Base-by-base conservation (phyloP, 768 basidiomycete species). In the Cyclocybe cylindracea region DNA sequence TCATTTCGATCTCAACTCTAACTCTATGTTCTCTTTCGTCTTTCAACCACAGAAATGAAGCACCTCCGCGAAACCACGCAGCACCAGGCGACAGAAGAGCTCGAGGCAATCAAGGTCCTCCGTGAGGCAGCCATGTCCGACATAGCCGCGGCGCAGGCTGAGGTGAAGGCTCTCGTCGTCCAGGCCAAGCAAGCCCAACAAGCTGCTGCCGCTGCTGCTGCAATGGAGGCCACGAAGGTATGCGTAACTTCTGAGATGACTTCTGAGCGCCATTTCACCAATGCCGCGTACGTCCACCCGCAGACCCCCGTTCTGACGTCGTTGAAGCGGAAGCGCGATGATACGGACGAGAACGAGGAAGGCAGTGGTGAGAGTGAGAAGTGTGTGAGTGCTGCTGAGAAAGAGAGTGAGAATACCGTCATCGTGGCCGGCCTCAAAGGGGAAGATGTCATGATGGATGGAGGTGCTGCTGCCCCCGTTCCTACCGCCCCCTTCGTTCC, bases 261-360 rank as follows among this genome's bases (percentile, higher is more conserved):
- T 39, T 7, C 51, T 50, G 47, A 53, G 51, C 54, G 40, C 53
- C 39, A 49, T 51, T 57, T 55, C 58, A 58, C 54, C 60, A 42
- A 42, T 54, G 39, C 50, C 58, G 40, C 41, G 37, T 40, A 59
- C 62, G 58, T 61, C 60, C 42, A 53, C 56, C 62, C 61, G 64
- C 64, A 70, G 58, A 61, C 62, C 55, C 61, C 68, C 54, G 62
- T 67, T 60, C 66, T 58, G 39, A 66, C 66, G 54, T 76, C 78
- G 46, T 69, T 77, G 68, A 89, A 89, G 70, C 82, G 87, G 53
- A 89, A 87, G 69, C 85, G 85, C 39, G 74, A 73, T 56, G 76
- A 72, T 36, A 71, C 60, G 50, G 69, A 67, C 46, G 73, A 71
- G 61, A 67, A 60, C 57, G 64, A 76, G 77, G 58, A 62, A 18